Base-by-base conservation (phyloP, 805 yeast genomes). In the Candida bentonensis region DNA sequence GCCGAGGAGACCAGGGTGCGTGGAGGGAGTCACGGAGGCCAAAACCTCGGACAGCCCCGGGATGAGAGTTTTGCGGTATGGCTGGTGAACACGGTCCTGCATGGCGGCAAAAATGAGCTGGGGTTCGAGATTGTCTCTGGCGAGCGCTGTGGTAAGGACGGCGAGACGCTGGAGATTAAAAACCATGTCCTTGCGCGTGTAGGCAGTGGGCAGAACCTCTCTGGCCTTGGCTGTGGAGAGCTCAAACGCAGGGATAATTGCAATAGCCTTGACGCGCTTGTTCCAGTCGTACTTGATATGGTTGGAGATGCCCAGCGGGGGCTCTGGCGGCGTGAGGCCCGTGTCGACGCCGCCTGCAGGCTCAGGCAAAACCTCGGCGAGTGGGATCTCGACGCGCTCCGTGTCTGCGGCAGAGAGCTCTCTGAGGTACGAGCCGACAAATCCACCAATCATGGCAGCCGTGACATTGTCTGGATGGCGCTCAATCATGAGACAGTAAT, bases 381-480 rank as follows among this genome's bases (percentile, higher is more conserved):
- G 68, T 34, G 96, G 96, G 45, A 86, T 82, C 59, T 81, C 87
- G 51, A 83, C 82, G 44, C 83, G 74, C 47, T 71, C 78, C 51
- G 73, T 70, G 52, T 88, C 96, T 34, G 75, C 72, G 2, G 79
- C 77, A 26, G 78, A 68, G 47, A 92, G 66, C 49, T 84, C 94
- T 55, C 94, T 76, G 57, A 92, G 72, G 63, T 82, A 92, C 3
- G 96, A 86, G 39, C 98, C 98, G 36, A 88, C 95, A 62, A 92
- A 92, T 1, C 98, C 96, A 48, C 98, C 98, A 79, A 88, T 82
- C 95, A 92, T 86, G 28, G 98, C 95, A 25, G 98, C 98, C 11
- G 96, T 86, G 57, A 92, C 88, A 63, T 92, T 92, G 65, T 92
- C 98, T 27, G 98, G 98, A 58, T 92, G 98, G 61, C 97, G 79